Base-by-base conservation (phyloP, 1,139 yeast genomes). In the Saccharomyces hybrid region DNA sequence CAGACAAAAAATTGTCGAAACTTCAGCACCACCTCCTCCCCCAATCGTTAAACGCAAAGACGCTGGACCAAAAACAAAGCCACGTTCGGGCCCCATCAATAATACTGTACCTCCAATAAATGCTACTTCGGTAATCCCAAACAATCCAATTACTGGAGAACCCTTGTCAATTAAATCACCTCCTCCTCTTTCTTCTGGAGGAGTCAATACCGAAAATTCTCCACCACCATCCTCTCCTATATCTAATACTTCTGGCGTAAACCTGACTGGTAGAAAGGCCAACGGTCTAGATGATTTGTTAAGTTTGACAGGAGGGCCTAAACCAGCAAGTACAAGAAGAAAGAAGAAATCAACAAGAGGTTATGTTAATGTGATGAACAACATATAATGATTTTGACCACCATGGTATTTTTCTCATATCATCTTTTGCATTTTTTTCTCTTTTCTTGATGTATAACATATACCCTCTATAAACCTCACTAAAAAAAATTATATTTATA, bases 21-120 rank as follows among this genome's bases (percentile, higher is more conserved):
- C 80, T 1, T 78, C 82, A 0, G 83, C 93, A 0, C 91, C 95
- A 1, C 95, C 95, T 1, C 93, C 95, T 2, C 88, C 89, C 34
- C 79, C 76, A 62, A 62, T 71, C 28, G 77, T 76, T 61, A 76
- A 72, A 60, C 72, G 71, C 53, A 67, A 72, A 38, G 67, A 75
- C 11, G 56, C 67, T 1, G 64, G 66, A 23, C 69, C 70, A 5
- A 64, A 63, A 48, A 60, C 71, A 4, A 73, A 72, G 54, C 76
- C 78, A 58, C 71, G 70, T 55, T n/a, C 34, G 11, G 34, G 20
- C 26, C 25, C 16, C 0, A 23, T 20, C 32, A 49, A 49, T 16
- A 29, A 50, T 29, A 1, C 11, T 26, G 27, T 23, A 29, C 16
- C 46, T 14, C n/a, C 48, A 6, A 32, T 26, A 20, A 41, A n/a